Conservation (phyloP, 169 alveolate species). For the Plasmodium blacklocki region DNA sequence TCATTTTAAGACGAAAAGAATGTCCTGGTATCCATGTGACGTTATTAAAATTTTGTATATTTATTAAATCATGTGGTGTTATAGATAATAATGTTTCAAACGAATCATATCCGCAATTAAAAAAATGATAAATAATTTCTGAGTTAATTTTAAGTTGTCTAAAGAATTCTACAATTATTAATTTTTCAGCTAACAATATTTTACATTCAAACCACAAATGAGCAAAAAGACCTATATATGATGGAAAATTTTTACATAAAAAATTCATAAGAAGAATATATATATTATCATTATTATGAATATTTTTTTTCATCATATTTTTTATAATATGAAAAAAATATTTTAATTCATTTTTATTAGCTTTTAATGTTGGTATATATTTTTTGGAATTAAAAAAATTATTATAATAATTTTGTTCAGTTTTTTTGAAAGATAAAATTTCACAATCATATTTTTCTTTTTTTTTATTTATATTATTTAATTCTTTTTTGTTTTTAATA, state of each 20-base stretch:
- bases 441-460: neutral
- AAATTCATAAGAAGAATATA: conserved; percentile 29
- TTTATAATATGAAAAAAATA: conserved; percentile 33
- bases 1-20: conserved; percentile 21
- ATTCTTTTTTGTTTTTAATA: neutral
- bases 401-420: conserved; percentile 12
- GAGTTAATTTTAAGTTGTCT: conserved; percentile 52
- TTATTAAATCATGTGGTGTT: conserved; percentile 37
- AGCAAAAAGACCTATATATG: conserved; percentile 63
- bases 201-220: conserved; percentile 57
- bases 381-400: conserved; percentile 27
- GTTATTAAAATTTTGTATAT: conserved; percentile 43
- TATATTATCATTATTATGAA: conserved; percentile 10
- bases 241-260: conserved; percentile 41
- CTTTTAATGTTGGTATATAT: conserved; percentile 30
- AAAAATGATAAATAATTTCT: conserved; percentile 64
- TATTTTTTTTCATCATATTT: conserved; percentile 11
- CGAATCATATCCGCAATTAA: conserved; percentile 50
- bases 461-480: neutral
- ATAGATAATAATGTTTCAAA: conserved; percentile 60
- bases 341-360: conserved; percentile 27
- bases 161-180: conserved; percentile 44
- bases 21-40: conserved; percentile 67
- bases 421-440: neutral
- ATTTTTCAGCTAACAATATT: conserved; percentile 55